These are phyloP conservation scores for Aspergillus egyptiacus DNA, from an alignment of 495 filamentous ascomycete genomes.

Conservation along the genomic window DNA sequence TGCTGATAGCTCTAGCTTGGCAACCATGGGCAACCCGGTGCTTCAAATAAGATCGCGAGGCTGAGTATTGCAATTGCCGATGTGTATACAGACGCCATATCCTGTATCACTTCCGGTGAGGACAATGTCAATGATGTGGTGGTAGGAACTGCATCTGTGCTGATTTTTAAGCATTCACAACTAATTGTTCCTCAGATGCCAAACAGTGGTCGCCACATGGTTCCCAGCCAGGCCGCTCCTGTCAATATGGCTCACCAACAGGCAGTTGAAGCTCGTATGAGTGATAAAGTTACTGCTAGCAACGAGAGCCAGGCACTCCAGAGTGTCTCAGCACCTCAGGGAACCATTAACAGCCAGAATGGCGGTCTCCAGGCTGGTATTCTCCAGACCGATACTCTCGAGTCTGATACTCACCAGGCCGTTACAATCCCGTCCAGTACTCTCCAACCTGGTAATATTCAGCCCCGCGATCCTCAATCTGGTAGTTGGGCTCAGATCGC, in stretches of 20 bases:
- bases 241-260: conserved; percentile 11
- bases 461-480: too few species aligned
- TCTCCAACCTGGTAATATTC: not conserved
- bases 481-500: conserved; percentile 25
- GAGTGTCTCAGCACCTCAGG: not conserved
- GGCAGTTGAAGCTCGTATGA: conserved; percentile 13
- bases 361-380: too few species aligned
- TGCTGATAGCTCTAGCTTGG: conserved; percentile 22
- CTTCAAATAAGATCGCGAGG: conserved; percentile 28
- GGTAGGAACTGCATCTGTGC: conserved; percentile 11
- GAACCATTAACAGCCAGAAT: too few species aligned
- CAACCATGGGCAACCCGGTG: conserved; percentile 14
- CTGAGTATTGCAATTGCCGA: conserved; percentile 21
- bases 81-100: conserved; percentile 16
- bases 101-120: conserved; percentile 11
- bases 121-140: conserved; percentile 9
- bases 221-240: not conserved
- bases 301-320: conserved; percentile 2
- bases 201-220: not conserved
- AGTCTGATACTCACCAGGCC: too few species aligned
- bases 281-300: not conserved
- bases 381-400: too few species aligned
- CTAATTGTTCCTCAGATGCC: not conserved
- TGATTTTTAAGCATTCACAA: not conserved
- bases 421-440: not conserved